Evolutionary conservation across 2,329 filamentous ascomycete species (phyloP).

Genomic region (Colletotrichum nymphaeae): DNA sequence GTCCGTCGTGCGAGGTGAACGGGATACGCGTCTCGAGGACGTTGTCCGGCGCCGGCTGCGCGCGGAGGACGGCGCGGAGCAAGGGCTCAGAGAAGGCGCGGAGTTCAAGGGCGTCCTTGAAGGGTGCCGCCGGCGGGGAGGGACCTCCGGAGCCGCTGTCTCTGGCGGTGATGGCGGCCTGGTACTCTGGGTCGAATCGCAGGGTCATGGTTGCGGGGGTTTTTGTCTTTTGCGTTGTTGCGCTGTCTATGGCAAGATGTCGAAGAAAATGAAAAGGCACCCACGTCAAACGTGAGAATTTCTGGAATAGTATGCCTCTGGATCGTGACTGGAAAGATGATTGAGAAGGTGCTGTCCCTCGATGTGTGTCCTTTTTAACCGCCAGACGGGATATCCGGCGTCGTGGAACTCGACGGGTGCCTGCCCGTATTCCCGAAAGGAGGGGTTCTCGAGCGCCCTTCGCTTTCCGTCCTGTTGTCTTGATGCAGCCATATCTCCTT

Average conservation of each 20-base stretch:
- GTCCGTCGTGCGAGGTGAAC: constrained; percentile 19
- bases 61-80: constrained; percentile 2
- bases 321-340: background rate
- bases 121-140: background rate
- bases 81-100: constrained; percentile 11
- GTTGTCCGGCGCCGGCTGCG: constrained; percentile 14
- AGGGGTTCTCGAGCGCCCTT: background rate
- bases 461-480: background rate
- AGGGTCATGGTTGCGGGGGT: background rate
- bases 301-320: background rate
- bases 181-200: constrained; percentile 29
- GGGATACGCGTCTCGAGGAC: constrained; percentile 18
- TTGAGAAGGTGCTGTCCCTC: background rate
- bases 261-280: background rate
- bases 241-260: background rate
- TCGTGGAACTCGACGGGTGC: constrained; percentile 1
- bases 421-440: constrained; percentile 27
- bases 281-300: background rate
- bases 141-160: background rate
- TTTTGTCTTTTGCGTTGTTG: no score
- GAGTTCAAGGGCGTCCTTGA: constrained; percentile 16
- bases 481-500: background rate
- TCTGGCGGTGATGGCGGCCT: constrained; percentile 5
- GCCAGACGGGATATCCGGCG: background rate
- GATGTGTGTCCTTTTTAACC: background rate